These are phyloP conservation scores for Chlamydomonas schloesseri DNA, from an alignment of 139 green algal genomes.

Conservation along the genomic window DNA sequence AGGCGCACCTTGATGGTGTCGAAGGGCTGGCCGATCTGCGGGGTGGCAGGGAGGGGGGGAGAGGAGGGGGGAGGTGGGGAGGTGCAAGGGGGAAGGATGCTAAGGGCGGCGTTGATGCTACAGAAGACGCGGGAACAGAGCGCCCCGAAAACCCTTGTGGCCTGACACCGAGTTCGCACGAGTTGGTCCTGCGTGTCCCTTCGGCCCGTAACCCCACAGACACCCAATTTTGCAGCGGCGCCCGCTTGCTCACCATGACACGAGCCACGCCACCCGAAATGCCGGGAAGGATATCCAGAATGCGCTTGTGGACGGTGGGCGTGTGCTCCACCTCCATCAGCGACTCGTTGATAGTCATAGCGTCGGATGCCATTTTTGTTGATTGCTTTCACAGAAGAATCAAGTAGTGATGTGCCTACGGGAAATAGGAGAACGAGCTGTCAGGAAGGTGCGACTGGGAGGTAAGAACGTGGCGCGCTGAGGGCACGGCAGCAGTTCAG, in stretches of 20 bases:
- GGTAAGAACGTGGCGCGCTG: no score
- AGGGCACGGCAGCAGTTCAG: no score
- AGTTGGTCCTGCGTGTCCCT: no score
- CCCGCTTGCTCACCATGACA: conserved; percentile 32
- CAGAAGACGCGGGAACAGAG: no score
- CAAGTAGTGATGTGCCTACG: not conserved
- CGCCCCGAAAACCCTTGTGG: no score
- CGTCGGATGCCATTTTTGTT: not conserved
- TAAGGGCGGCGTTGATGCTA: no score
- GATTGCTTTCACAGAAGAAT: not conserved
- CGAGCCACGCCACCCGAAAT: conserved; percentile 53
- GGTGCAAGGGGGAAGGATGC: not conserved
- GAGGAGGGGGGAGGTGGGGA: not conserved
- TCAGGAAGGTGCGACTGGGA: no score
- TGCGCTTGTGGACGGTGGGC: conserved; percentile 48
- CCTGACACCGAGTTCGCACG: no score
- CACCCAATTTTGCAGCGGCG: no score
- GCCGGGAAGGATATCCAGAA: conserved; percentile 56
- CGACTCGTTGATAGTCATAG: conserved; percentile 25
- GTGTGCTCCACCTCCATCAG: conserved; percentile 55
- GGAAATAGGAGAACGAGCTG: no score
- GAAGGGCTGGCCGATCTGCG: conserved; percentile 52
- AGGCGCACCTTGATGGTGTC: conserved; percentile 54
- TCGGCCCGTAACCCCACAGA: no score
- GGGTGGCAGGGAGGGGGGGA: no score